These are phyloP conservation scores for Terana coerulea DNA, from an alignment of 768 basidiomycete species.

Conservation along the genomic window DNA sequence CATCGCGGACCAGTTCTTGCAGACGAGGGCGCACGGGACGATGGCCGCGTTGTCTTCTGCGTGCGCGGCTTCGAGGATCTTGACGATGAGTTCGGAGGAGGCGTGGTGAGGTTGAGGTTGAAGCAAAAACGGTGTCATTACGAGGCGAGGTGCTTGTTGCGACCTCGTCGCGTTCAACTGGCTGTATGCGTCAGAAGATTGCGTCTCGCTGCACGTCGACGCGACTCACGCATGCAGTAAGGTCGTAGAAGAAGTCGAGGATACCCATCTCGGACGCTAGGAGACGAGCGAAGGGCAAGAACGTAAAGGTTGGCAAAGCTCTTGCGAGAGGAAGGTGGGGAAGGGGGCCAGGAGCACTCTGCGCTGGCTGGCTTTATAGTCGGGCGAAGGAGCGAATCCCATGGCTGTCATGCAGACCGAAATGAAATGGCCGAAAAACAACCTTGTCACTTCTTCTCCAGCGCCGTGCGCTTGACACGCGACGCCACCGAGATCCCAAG, in stretches of 20 bases:
- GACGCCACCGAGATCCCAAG: too few relatives aligned
- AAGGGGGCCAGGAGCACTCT: too few relatives aligned
- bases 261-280: slow-evolving; percentile 9
- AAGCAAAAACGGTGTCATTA: neutral
- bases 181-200: neutral
- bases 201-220: too few relatives aligned
- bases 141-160: neutral
- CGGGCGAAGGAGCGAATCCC: too few relatives aligned
- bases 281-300: too few relatives aligned
- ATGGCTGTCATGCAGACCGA: too few relatives aligned
- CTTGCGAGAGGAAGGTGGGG: too few relatives aligned
- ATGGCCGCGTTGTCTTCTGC: slow-evolving; percentile 39
- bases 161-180: neutral
- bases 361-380: too few relatives aligned
- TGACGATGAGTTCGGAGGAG: slow-evolving; percentile 61
- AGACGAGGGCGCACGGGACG: slow-evolving; percentile 56
- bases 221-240: slow-evolving; percentile 1
- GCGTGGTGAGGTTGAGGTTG: slow-evolving; percentile 32
- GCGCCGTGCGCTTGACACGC: too few relatives aligned
- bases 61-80: slow-evolving; percentile 54
- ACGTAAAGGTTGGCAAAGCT: too few relatives aligned
- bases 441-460: too few relatives aligned
- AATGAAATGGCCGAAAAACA: too few relatives aligned
- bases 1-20: slow-evolving; percentile 58
- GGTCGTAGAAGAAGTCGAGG: slow-evolving; percentile 1